Percentiles rank a stretch among this genome's conserved stretches.
These are phyloP conservation scores for Diplotaxis tenuifolia DNA, from an alignment of 345 rosid genomes.

Conservation along the genomic window DNA sequence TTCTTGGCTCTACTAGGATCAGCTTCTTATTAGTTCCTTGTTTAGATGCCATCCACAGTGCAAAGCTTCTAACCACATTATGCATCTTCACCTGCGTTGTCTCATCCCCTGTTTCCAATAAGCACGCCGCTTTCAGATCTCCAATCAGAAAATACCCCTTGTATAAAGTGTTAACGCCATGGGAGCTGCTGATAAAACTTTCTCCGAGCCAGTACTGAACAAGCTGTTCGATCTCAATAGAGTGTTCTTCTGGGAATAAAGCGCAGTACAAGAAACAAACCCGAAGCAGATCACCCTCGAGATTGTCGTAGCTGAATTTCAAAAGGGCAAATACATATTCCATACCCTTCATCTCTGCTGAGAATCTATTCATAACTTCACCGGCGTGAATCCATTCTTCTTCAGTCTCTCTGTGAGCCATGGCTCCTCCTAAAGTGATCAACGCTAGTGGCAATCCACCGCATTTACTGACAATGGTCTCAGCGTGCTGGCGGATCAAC, in stretches of 20 bases:
- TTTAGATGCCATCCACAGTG: conserved; percentile 37
- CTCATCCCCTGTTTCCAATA: conserved; percentile 33
- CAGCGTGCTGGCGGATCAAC: conserved; percentile 31
- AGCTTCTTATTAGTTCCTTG: conserved; percentile 31
- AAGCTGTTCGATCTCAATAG: conserved; percentile 41
- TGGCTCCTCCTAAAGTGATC: conserved; percentile 45
- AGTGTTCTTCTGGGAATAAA: conserved; percentile 44
- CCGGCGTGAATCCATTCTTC: conserved; percentile 48
- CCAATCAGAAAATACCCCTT: conserved; percentile 42
- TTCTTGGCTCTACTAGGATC: conserved; percentile 30
- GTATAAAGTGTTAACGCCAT: conserved; percentile 26
- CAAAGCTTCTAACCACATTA: conserved; percentile 38
- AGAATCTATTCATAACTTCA: conserved; percentile 37
- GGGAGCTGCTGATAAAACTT: conserved; percentile 36
- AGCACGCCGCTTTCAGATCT: conserved; percentile 32
- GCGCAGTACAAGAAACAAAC: conserved; percentile 51
- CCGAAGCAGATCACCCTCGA: conserved; percentile 40
- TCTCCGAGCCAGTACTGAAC: conserved; percentile 49
- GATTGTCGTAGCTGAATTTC: conserved; percentile 46
- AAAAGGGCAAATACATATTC: conserved; percentile 44
- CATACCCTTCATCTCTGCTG: conserved; percentile 47
- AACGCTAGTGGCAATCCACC: conserved; percentile 53
- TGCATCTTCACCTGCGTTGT: conserved; percentile 40
- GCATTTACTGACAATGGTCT: conserved; percentile 44
- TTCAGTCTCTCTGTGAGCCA: conserved; percentile 47